These are phyloP conservation scores for Chenopodium quinoa DNA, from an alignment of 148 eudicot genomes.

Conservation along the genomic window DNA sequence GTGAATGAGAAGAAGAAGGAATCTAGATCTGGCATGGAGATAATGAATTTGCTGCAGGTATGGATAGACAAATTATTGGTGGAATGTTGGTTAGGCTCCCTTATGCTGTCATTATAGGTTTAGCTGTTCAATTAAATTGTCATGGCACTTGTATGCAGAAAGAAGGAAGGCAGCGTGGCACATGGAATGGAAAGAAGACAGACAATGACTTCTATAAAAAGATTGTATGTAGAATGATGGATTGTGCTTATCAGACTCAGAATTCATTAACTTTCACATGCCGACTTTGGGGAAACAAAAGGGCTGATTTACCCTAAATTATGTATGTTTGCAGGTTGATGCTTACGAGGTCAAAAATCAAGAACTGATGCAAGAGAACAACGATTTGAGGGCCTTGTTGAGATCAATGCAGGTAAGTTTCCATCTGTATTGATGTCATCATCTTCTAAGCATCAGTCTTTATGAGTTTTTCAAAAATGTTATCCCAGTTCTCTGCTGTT, in stretches of 20 bases:
- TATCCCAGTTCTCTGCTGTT: background rate
- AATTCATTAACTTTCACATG: constrained; percentile 12
- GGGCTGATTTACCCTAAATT: constrained; percentile 16
- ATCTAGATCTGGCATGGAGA: constrained; percentile 99
- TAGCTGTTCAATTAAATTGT: background rate
- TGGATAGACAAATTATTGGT: constrained; percentile 10
- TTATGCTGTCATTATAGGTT: background rate
- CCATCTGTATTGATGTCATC: background rate
- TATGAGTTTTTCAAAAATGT: background rate
- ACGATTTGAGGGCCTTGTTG: constrained; percentile 85
- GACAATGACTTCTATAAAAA: constrained; percentile 93
- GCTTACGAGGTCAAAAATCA: constrained; percentile 97
- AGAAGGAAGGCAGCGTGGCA: constrained; percentile 99
- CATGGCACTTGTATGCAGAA: constrained; percentile 48
- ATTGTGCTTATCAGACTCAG: background rate
- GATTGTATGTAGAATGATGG: constrained; percentile 58
- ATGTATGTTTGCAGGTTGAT: constrained; percentile 63
- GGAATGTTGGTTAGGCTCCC: background rate
- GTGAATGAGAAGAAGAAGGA: constrained; percentile 98
- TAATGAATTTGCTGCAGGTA: constrained; percentile 98
- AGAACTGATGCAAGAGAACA: constrained; percentile 90
- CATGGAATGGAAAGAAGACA: constrained; percentile 98
- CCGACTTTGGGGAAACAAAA: background rate
- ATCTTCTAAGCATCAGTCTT: background rate
- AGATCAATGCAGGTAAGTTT: constrained; percentile 82